A percentile compares a stretch with the other conserved stretches of the same genome.
Conservation (phyloP, 179 eudicot species). For the Drosera spatulata region DNA sequence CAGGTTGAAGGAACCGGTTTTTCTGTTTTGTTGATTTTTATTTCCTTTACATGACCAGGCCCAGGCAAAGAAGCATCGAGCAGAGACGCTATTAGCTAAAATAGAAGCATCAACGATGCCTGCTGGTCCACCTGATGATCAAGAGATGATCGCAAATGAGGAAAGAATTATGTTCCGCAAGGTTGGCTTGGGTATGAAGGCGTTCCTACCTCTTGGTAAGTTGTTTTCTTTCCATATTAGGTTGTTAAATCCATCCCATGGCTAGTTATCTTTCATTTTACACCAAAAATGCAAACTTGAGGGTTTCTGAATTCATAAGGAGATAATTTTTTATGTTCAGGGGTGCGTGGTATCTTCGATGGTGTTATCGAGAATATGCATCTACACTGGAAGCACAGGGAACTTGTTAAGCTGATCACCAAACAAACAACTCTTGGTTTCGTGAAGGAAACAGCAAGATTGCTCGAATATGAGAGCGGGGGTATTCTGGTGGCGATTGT, state of each 20-base stretch:
- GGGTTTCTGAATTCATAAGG: background rate
- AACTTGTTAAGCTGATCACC: constrained; percentile 82
- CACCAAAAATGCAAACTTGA: background rate
- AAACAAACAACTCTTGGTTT: constrained; percentile 75
- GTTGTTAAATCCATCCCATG: background rate
- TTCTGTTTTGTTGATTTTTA: constrained; percentile 1
- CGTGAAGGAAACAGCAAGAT: constrained; percentile 87
- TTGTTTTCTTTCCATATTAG: background rate
- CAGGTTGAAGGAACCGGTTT: background rate
- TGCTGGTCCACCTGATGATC: constrained; percentile 79
- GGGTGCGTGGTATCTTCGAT: constrained; percentile 94
- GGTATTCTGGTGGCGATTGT: constrained; percentile 86
- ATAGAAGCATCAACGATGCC: constrained; percentile 86
- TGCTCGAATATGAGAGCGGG: constrained; percentile 91
- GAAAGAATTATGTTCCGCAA: constrained; percentile 73
- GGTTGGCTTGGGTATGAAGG: constrained; percentile 90
- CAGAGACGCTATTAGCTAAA: constrained; percentile 71
- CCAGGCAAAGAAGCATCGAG: constrained; percentile 69
- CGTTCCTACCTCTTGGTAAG: constrained; percentile 95
- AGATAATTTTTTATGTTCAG: constrained; percentile 26
- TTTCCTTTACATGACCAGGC: constrained; percentile 46
- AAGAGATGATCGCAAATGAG: constrained; percentile 92
- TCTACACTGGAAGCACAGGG: constrained; percentile 98
- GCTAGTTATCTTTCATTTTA: background rate
- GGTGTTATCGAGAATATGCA: constrained; percentile 99